Evolutionary conservation across 306 rosid genomes (phyloP).

Genomic region (Bauhinia variegata): DNA sequence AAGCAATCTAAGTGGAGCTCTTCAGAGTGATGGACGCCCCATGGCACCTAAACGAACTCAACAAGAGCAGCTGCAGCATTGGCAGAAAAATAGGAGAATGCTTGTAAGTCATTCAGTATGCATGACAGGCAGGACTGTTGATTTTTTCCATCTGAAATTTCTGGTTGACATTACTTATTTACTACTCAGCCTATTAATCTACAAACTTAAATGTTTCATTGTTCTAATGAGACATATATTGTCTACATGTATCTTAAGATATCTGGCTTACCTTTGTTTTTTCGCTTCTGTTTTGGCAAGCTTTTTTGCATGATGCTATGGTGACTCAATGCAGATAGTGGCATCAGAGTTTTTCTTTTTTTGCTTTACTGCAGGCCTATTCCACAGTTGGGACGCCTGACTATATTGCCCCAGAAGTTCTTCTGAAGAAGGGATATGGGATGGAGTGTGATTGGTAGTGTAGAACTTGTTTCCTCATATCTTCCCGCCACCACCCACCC

Average conservation of each 20-base stretch:
- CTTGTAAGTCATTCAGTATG: constrained; percentile 68
- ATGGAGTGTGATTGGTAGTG: constrained; percentile 94
- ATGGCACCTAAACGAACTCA: constrained; percentile 91
- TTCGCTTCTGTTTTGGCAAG: constrained; percentile 17
- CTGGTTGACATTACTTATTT: constrained; percentile 11
- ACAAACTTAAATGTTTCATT: not conserved
- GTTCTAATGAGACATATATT: constrained; percentile 13
- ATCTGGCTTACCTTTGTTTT: constrained; percentile 8
- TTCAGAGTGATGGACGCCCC: constrained; percentile 92
- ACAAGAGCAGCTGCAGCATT: constrained; percentile 96
- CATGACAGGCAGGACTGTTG: constrained; percentile 32
- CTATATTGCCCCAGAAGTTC: constrained; percentile 97
- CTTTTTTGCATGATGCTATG: constrained; percentile 12
- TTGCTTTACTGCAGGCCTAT: constrained; percentile 72
- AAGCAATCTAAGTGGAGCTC: constrained; percentile 86
- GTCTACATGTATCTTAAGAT: constrained; percentile 21
- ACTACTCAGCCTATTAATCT: constrained; percentile 7
- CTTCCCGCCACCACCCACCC: too few relatives aligned
- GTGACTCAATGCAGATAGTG: constrained; percentile 1
- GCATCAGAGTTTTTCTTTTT: constrained; percentile 28
- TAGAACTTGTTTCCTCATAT: constrained; percentile 17
- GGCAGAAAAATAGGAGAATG: constrained; percentile 98
- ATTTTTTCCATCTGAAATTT: constrained; percentile 33
- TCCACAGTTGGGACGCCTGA: constrained; percentile 99
- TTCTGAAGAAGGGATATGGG: constrained; percentile 98